Evolutionary conservation across 2,329 filamentous ascomycete species (phyloP), one percentile per base, ranked within the genome.

Genomic region (Stemphylium beticola): DNA sequence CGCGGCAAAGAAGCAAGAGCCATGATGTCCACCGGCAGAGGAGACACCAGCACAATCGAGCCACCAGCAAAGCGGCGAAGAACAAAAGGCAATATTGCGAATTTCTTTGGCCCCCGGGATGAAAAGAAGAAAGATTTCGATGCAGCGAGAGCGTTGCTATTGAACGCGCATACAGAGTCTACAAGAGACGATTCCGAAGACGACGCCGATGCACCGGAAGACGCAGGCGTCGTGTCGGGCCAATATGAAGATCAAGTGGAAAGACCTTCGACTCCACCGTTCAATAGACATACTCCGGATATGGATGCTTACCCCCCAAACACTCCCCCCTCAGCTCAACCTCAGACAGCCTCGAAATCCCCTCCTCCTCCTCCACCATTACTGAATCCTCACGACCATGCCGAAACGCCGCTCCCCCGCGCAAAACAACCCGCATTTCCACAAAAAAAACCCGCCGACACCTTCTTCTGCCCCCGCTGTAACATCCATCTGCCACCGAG

Each of bases 401-500:
- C 29, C 22, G 34, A 44, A 20, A 53, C 49, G 4, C 43, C 50
- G n/a, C 39, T 41, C 4, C 36, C 49, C 9, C 53, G 18, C 4
- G 5, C 37, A 0, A 51, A 49, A 17, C 22, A 47, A 7, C 14
- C 55, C 31, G 11, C 51, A 7, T 4, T 15, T 14, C 24, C 44
- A 24, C 65, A 66, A 4, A 68, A 76, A 45, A 56, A 59, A 44
- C 59, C 60, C 1, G 12, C 67, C 1, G 66, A 76, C 9, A 65
- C 60, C 0, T 83, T 79, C 60, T 77, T 78, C 51, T 96, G 92
- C 74, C 71, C 79, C 44, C 85, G 85, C 58, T 96, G 92, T 74
- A 81, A 83, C 55, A 81, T 83, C 65, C 71, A 73, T n/a, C 79
- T 95, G 31, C 79, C 82, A 11, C 78, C 81, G 34, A 70, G 79